Base-by-base conservation (phyloP, 1,139 yeast species). In the Debaryomyces nepalensis region DNA sequence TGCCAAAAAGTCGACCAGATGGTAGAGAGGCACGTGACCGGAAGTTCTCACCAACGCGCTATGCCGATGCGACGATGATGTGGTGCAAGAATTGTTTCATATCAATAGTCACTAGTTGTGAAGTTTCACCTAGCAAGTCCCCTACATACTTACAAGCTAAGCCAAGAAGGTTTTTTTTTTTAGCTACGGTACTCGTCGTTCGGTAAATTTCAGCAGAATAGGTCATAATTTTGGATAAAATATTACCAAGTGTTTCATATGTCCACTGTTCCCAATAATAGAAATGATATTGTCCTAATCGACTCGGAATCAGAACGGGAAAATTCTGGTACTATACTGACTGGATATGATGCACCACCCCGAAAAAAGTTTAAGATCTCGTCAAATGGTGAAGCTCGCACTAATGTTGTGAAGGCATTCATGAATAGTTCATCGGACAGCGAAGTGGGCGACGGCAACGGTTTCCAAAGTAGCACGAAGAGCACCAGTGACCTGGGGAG, bases 301-400 rank as follows among this genome's bases (percentile, higher is more conserved):
- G 60, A 56, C 33, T 55, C 61, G 3, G 57, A 52, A 24, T 47
- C 57, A 4, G 59, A 56, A 9, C 43, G 39, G 18, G 47, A 40
- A 37, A 46, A 36, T 16, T 14, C 34, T n/a, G 7, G 12, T 12
- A 11, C 31, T n/a, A 16, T 12, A 18, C 5, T 4, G 5, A 8
- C 21, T 18, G 30, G 15, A 15, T 9, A 22, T 12, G 37, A 16
- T 2, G 30, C 18, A 23, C 43, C 40, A 23, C 38, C 38, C 6
- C 12, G 42, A 43, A 43, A 45, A 40, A 47, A 48, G 41, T 37
- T 27, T 7, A 44, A 41, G 36, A 12, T 31, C 9, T 27, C 26
- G 40, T 46, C 3, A 47, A 50, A 7, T 31, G 21, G 29, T 16
- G 36, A 23, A 8, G 30, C 21, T 14, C 21, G 11, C 12, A 32